phyloP scores from a whole-genome alignment of 169 alveolate species.

The Babesia ovis region DNA sequence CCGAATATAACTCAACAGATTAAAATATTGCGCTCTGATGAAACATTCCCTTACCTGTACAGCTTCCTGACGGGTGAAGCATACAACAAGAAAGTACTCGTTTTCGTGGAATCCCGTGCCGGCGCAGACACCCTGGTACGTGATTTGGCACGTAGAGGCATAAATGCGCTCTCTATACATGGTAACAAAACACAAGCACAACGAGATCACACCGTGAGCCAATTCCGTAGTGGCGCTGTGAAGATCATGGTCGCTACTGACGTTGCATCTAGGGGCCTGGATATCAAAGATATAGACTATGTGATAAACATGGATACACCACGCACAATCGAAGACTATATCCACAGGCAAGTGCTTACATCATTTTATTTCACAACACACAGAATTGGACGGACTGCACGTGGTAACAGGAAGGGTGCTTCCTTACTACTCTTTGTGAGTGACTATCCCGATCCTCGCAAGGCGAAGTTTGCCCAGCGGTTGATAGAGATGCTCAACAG shows the following conservation, averaged over 20 bases:
- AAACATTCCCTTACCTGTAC: conserved; percentile 68
- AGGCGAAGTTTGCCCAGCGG: conserved; percentile 70
- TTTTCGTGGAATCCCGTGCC: conserved; percentile 80
- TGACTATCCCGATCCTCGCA: conserved; percentile 72
- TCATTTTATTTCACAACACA: conserved; percentile 35
- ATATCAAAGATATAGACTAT: conserved; percentile 87
- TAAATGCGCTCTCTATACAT: conserved; percentile 86
- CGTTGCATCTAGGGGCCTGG: conserved; percentile 94
- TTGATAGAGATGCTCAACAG: conserved; percentile 62
- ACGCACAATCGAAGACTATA: conserved; percentile 83
- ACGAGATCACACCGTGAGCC: conserved; percentile 78
- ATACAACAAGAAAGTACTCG: conserved; percentile 77
- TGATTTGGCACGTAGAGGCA: conserved; percentile 81
- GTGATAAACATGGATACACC: conserved; percentile 94
- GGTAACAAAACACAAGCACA: conserved; percentile 90
- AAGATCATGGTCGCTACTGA: conserved; percentile 93
- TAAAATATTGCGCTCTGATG: conserved; percentile 73
- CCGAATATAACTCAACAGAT: conserved; percentile 80
- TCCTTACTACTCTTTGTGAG: conserved; percentile 68
- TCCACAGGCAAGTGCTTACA: conserved; percentile 74
- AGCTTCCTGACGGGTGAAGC: conserved; percentile 67
- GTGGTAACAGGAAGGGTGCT: conserved; percentile 87
- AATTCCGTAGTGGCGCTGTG: conserved; percentile 84
- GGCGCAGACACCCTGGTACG: conserved; percentile 85
- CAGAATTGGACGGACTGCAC: conserved; percentile 96